Percentiles rank a stretch among this genome's conserved stretches.
Evolutionary conservation across 768 basidiomycete species (phyloP).

Genomic region (Nevesoporus exiguus): DNA sequence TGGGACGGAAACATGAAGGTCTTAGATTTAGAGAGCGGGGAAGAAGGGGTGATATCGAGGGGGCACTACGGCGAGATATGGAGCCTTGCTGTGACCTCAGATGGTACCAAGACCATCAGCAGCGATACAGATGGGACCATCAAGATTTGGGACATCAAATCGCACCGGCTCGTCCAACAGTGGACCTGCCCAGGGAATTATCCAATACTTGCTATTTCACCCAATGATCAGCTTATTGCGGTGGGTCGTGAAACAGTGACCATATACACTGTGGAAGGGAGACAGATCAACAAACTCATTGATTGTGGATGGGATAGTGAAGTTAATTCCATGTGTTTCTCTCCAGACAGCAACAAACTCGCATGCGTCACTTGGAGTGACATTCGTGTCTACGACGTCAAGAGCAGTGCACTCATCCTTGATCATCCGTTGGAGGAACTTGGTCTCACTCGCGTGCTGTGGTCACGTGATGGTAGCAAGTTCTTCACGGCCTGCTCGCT

Average conservation of each 20-base stretch:
- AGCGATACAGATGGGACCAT: neutral
- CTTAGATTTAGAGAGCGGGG: conserved; percentile 8
- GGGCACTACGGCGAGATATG: neutral
- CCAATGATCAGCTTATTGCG: conserved; percentile 2
- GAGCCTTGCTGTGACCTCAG: neutral
- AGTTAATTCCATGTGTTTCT: neutral
- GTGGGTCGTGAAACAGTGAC: neutral
- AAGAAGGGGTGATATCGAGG: conserved; percentile 1
- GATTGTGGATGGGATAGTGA: neutral
- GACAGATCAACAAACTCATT: neutral
- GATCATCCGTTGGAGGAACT: neutral
- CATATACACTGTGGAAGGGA: neutral
- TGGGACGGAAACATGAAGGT: neutral
- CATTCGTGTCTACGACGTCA: neutral
- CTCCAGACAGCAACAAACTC: neutral
- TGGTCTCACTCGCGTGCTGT: neutral
- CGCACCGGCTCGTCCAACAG: neutral
- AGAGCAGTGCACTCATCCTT: neutral
- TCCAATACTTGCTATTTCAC: neutral
- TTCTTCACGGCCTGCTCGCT: neutral
- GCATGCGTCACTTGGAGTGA: neutral
- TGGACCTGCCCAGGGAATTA: neutral
- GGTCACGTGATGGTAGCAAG: neutral
- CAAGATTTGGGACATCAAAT: conserved; percentile 4
- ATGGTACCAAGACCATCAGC: conserved; percentile 2